Percentiles rank a stretch among this genome's conserved stretches.
Evolutionary conservation across 2,329 filamentous ascomycete genomes (phyloP).

Genomic region (Epichloe gansuensis): DNA sequence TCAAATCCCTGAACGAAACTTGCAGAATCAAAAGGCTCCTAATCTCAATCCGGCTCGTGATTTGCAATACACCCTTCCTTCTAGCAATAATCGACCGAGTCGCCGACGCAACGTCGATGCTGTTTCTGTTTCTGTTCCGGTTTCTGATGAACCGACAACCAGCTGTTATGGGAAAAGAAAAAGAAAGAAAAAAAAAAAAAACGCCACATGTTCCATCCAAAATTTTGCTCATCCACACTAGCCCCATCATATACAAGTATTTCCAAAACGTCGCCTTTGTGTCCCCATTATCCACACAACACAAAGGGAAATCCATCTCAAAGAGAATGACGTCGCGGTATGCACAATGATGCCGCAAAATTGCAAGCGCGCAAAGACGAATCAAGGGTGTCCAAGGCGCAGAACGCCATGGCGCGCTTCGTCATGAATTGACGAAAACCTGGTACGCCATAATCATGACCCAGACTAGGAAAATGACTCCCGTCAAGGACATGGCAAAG

Average conservation of each 20-base stretch:
- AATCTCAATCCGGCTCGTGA: too few relatives aligned
- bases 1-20: too few relatives aligned
- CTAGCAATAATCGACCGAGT: too few relatives aligned
- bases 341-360: too few relatives aligned
- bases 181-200: neutral
- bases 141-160: too few relatives aligned
- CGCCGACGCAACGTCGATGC: too few relatives aligned
- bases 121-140: too few relatives aligned
- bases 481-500: slow-evolving; percentile 50
- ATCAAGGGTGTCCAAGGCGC: neutral
- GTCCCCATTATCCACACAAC: neutral
- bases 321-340: neutral
- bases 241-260: neutral
- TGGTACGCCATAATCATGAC: slow-evolving; percentile 57
- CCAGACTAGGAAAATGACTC: slow-evolving; percentile 50
- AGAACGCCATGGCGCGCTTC: too few relatives aligned
- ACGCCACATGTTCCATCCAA: neutral
- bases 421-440: slow-evolving; percentile 39
- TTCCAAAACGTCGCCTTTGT: neutral
- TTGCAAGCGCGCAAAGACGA: too few relatives aligned
- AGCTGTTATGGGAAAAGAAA: neutral
- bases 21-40: too few relatives aligned
- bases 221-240: neutral
- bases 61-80: too few relatives aligned
- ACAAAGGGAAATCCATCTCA: neutral